These are phyloP conservation scores for Saitozyma podzolica DNA, from an alignment of 768 basidiomycete species.

Conservation along the genomic window DNA sequence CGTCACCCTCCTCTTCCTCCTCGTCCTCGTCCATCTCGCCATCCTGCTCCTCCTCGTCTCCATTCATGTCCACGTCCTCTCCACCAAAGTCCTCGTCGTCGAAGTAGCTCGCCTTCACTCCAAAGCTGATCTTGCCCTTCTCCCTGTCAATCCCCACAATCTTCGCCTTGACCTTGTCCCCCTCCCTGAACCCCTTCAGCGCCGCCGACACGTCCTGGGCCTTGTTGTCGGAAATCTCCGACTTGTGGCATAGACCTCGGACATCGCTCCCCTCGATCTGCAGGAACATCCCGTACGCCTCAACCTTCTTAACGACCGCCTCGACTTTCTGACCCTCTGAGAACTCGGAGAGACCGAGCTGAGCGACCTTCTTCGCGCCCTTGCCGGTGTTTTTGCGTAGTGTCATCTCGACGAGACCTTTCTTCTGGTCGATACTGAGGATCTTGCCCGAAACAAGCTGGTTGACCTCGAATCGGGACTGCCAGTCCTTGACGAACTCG, in stretches of 20 bases:
- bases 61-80: slow-evolving; percentile 23
- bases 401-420: slow-evolving; percentile 85
- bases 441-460: slow-evolving; percentile 87
- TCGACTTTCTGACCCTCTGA: slow-evolving; percentile 76
- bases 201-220: slow-evolving; percentile 76
- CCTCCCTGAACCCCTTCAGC: slow-evolving; percentile 77
- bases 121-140: slow-evolving; percentile 76
- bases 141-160: slow-evolving; percentile 72
- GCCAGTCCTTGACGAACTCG: slow-evolving; percentile 98
- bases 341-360: slow-evolving; percentile 58
- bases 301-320: slow-evolving; percentile 75
- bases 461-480: slow-evolving; percentile 70
- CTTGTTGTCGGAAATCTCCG: slow-evolving; percentile 84
- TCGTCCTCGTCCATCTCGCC: slow-evolving; percentile 40
- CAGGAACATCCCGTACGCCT: slow-evolving; percentile 90
- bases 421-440: slow-evolving; percentile 70
- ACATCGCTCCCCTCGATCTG: slow-evolving; percentile 80
- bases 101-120: slow-evolving; percentile 87
- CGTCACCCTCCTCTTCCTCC: slow-evolving; percentile 54
- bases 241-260: slow-evolving; percentile 90
- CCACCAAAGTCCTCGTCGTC: slow-evolving; percentile 48
- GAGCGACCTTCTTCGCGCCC: slow-evolving; percentile 36
- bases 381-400: slow-evolving; percentile 58
- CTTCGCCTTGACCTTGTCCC: slow-evolving; percentile 78
- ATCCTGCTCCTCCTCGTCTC: slow-evolving; percentile 42